Evolutionary conservation across 2,329 filamentous ascomycete genomes (phyloP).

Genomic region (Byssochlamys sp.): DNA sequence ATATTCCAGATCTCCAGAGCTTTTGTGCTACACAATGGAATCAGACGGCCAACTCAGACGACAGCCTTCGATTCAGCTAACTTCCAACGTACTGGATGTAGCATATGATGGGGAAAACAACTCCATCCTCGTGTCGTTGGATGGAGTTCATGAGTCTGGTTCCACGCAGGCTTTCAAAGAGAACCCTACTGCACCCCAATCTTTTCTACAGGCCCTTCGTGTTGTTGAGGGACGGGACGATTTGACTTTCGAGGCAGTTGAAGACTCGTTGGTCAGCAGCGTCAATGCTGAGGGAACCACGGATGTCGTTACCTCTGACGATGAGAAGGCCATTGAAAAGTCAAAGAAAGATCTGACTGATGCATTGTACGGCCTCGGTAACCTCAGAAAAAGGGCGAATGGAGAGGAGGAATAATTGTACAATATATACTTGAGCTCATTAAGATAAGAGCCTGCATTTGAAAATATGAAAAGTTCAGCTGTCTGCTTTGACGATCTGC

Average conservation of each 20-base stretch:
- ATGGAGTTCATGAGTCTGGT: constrained; percentile 42
- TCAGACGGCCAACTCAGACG: constrained; percentile 42
- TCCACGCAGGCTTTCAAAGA: constrained; percentile 37
- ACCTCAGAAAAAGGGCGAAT: constrained; percentile 27
- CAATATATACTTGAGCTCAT: background rate
- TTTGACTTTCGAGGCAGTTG: constrained; percentile 17
- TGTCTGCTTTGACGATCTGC: background rate
- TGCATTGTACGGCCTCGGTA: constrained; percentile 28
- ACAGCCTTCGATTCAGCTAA: constrained; percentile 44
- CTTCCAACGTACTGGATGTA: constrained; percentile 59
- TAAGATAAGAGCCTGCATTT: background rate
- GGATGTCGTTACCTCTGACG: constrained; percentile 13
- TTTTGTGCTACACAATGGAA: constrained; percentile 57
- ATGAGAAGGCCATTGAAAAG: constrained; percentile 22
- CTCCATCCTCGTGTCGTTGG: constrained; percentile 42
- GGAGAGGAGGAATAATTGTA: constrained; percentile 15
- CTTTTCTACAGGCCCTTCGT: constrained; percentile 23
- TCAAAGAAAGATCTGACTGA: constrained; percentile 19
- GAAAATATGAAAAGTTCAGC: background rate
- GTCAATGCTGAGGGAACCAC: constrained; percentile 25
- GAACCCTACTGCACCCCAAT: constrained; percentile 10
- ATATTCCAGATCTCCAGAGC: constrained; percentile 52
- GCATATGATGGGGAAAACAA: constrained; percentile 19
- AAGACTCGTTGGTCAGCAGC: constrained; percentile 11
- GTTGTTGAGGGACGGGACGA: constrained; percentile 11